These are phyloP conservation scores for Cordyceps sp. DNA, from an alignment of 2,329 filamentous ascomycete species.

Conservation along the genomic window DNA sequence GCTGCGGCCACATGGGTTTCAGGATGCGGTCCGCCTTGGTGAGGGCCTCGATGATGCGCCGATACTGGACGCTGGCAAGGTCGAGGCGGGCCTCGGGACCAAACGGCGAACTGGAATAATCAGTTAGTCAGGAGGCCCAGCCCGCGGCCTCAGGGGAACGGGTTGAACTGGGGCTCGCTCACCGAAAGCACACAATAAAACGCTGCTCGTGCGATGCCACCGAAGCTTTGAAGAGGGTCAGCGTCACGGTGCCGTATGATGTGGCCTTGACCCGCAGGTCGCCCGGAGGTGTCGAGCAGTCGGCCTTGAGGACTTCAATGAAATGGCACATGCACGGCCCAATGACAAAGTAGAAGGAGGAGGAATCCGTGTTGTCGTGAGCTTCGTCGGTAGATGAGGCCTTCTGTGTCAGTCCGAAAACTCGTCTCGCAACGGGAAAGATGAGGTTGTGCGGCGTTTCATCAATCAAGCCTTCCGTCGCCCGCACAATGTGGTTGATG, in stretches of 20 bases:
- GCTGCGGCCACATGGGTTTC: conserved; percentile 40
- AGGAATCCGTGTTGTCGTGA: conserved; percentile 29
- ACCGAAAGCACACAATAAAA: conserved; percentile 38
- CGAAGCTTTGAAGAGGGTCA: conserved; percentile 33
- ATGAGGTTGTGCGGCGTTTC: conserved; percentile 18
- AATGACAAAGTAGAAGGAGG: conserved; percentile 36
- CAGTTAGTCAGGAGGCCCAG: background rate
- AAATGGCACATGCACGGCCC: conserved; percentile 36
- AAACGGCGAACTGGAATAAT: conserved; percentile 19
- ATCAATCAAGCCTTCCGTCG: conserved; percentile 18
- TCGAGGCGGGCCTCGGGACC: conserved; percentile 27
- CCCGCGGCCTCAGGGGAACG: background rate
- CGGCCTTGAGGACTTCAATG: conserved; percentile 29
- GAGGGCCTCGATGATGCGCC: conserved; percentile 34
- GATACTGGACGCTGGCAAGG: conserved; percentile 36
- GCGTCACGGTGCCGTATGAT: conserved; percentile 33
- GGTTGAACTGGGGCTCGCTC: conserved; percentile 8
- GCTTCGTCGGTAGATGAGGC: conserved; percentile 22
- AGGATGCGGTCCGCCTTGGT: conserved; percentile 37
- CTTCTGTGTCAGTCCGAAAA: conserved; percentile 21
- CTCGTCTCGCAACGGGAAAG: conserved; percentile 35
- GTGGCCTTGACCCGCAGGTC: conserved; percentile 33
- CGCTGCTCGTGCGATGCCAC: conserved; percentile 35
- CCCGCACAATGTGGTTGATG: conserved; percentile 28
- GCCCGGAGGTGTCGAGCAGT: conserved; percentile 21